Evolutionary conservation across 2,329 filamentous ascomycete species (phyloP).

Genomic region (Fusarium euwallaceae): DNA sequence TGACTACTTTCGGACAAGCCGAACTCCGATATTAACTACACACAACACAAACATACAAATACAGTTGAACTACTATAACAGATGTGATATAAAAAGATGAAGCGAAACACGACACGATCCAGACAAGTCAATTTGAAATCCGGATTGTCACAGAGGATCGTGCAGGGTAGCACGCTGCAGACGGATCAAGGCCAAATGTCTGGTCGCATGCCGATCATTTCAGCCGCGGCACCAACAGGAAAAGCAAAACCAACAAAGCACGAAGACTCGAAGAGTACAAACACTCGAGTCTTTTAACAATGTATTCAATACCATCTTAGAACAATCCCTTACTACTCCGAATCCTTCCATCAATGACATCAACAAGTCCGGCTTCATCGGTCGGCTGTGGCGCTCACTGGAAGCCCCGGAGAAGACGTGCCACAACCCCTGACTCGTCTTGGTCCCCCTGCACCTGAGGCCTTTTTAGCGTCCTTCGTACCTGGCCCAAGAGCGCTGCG

Average conservation of each 20-base stretch:
- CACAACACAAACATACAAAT: neutral
- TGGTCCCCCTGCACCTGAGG: slow-evolving; percentile 9
- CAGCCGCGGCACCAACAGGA: slow-evolving; percentile 5
- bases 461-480: slow-evolving; percentile 9
- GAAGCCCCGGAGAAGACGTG: slow-evolving; percentile 22
- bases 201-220: neutral
- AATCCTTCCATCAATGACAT: slow-evolving; percentile 5
- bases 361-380: slow-evolving; percentile 1
- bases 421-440: slow-evolving; percentile 21
- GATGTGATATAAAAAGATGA: neutral
- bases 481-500: slow-evolving; percentile 13
- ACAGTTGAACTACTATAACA: neutral
- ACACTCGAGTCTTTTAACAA: neutral
- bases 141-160: neutral
- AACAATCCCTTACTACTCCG: neutral
- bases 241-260: slow-evolving; percentile 2
- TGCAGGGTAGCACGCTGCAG: slow-evolving; percentile 1
- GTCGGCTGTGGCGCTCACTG: slow-evolving; percentile 27
- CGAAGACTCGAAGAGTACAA: neutral
- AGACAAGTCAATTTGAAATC: neutral
- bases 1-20: neutral
- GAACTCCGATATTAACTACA: neutral
- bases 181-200: neutral
- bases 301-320: neutral
- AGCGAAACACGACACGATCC: neutral